Percentiles rank a stretch among this genome's conserved stretches.
Evolutionary conservation across 768 basidiomycete genomes (phyloP).

Genomic region (Rickenella mellea): DNA sequence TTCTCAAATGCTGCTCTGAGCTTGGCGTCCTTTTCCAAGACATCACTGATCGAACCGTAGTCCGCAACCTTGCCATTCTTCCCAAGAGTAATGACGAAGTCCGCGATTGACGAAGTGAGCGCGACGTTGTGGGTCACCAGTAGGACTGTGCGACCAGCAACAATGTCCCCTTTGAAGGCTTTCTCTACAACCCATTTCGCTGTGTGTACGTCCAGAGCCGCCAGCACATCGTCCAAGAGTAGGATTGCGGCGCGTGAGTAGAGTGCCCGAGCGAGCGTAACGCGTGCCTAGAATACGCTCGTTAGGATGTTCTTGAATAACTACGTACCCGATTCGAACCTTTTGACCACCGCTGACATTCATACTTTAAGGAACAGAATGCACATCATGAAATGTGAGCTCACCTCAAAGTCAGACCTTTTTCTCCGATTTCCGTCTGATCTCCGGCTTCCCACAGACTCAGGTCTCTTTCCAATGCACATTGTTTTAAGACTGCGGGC

Average conservation of each 20-base stretch:
- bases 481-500: slow-evolving; percentile 24
- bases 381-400: too few relatives aligned
- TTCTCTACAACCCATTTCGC: slow-evolving; percentile 32
- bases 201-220: slow-evolving; percentile 32
- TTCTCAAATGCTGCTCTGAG: slow-evolving; percentile 14
- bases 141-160: slow-evolving; percentile 27
- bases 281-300: slow-evolving; percentile 20
- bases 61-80: slow-evolving; percentile 41
- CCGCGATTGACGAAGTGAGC: slow-evolving; percentile 14
- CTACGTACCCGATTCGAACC: slow-evolving; percentile 9
- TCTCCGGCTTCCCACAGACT: slow-evolving; percentile 40
- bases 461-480: slow-evolving; percentile 35
- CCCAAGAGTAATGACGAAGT: slow-evolving; percentile 28
- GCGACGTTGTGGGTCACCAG: slow-evolving; percentile 24
- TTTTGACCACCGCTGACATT: slow-evolving; percentile 35
- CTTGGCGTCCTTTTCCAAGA: slow-evolving; percentile 29
- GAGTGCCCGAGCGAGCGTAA: slow-evolving; percentile 29
- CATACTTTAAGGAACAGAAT: too few relatives aligned
- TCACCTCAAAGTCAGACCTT: slow-evolving; percentile 36
- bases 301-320: neutral
- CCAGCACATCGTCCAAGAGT: slow-evolving; percentile 31
- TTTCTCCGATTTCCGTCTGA: slow-evolving; percentile 48
- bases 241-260: slow-evolving; percentile 25
- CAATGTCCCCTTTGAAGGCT: slow-evolving; percentile 24
- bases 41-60: slow-evolving; percentile 40